Evolutionary conservation across 2,329 filamentous ascomycete species (phyloP).

Genomic region (Raffaelea albimanens): DNA sequence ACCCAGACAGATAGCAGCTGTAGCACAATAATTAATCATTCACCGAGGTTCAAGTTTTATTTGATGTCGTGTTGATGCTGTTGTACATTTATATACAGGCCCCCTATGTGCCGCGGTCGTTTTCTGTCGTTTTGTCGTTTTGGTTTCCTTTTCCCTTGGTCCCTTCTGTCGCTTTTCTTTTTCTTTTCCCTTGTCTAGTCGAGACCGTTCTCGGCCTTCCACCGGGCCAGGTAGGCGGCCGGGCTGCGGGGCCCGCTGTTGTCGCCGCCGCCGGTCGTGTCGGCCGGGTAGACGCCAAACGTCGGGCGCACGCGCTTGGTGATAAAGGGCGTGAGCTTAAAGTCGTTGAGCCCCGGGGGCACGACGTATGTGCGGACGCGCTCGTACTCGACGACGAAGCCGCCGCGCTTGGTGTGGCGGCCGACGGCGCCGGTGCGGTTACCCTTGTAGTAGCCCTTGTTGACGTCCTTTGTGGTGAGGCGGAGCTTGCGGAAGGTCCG

Average conservation of each 20-base stretch:
- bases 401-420: constrained; percentile 70
- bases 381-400: constrained; percentile 72
- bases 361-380: constrained; percentile 90
- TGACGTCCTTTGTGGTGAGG: constrained; percentile 87
- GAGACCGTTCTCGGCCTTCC: constrained; percentile 59
- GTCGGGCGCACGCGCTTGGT: constrained; percentile 45
- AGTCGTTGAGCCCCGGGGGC: constrained; percentile 53
- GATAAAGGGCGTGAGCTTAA: constrained; percentile 78
- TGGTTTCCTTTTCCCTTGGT: too few relatives aligned
- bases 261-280: constrained; percentile 36
- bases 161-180: too few relatives aligned
- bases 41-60: too few relatives aligned
- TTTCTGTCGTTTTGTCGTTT: too few relatives aligned
- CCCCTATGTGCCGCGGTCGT: too few relatives aligned
- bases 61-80: too few relatives aligned
- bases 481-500: constrained; percentile 63
- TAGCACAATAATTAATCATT: too few relatives aligned
- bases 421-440: constrained; percentile 84
- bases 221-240: constrained; percentile 52
- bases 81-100: too few relatives aligned
- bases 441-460: constrained; percentile 95
- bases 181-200: constrained; percentile 25
- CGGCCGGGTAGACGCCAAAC: constrained; percentile 31
- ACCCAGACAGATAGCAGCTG: too few relatives aligned
- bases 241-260: constrained; percentile 47